Evolutionary conservation across 441 rosid genomes (phyloP).

Genomic region (Brassica balearica): DNA sequence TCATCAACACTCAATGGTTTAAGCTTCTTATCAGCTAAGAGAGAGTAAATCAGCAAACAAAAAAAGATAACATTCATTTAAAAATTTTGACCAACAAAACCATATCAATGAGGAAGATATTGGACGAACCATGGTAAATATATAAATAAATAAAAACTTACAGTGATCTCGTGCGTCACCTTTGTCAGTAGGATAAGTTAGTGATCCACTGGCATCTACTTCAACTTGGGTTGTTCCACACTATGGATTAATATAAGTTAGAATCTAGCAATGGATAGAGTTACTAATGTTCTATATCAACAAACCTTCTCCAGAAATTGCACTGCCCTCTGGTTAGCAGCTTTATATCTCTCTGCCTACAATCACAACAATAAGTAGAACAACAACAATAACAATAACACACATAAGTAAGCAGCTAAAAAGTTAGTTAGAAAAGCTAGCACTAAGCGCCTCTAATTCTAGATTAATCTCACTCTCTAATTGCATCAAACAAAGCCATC

Average conservation of each 20-base stretch:
- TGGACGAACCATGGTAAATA: not conserved
- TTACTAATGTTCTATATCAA: not conserved
- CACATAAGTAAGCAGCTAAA: not conserved
- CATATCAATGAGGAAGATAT: not conserved
- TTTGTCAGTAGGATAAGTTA: slow-evolving; percentile 72
- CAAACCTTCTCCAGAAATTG: slow-evolving; percentile 80
- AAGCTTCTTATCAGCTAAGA: slow-evolving; percentile 52
- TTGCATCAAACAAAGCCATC: not conserved
- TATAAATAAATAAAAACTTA: slow-evolving; percentile 25
- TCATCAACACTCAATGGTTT: slow-evolving; percentile 85
- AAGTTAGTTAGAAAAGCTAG: not conserved
- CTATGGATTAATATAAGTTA: slow-evolving; percentile 43
- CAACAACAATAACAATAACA: not conserved
- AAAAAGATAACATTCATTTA: not conserved
- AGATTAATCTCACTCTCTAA: not conserved
- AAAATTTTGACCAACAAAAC: not conserved
- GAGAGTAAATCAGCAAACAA: slow-evolving; percentile 60
- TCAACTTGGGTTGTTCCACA: slow-evolving; percentile 84
- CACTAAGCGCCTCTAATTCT: not conserved
- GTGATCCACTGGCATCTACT: slow-evolving; percentile 82
- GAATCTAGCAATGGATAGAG: slow-evolving; percentile 2
- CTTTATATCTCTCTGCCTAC: slow-evolving; percentile 72
- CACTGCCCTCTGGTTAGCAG: slow-evolving; percentile 79
- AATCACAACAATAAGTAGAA: slow-evolving; percentile 21
- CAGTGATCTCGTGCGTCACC: slow-evolving; percentile 56